Conservation (phyloP, 2,329 filamentous ascomycete species). For the Talaromyces sp. region DNA sequence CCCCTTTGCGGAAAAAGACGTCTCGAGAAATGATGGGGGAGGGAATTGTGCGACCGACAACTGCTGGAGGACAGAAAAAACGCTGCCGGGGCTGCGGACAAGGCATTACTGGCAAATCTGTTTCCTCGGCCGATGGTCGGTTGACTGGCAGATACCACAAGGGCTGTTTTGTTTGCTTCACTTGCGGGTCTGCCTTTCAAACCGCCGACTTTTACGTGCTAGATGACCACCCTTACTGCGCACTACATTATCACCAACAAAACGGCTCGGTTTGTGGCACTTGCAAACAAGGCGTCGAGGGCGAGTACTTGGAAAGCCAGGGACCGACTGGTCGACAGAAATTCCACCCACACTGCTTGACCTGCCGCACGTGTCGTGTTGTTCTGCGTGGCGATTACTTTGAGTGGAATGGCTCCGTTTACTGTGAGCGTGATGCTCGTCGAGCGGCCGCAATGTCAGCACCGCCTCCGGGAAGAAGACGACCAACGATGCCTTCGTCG, state of each 20-base stretch:
- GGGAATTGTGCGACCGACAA: slow-evolving; percentile 35
- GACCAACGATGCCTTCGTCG: slow-evolving; percentile 28
- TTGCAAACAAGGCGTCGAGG: slow-evolving; percentile 84
- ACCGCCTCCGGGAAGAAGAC: slow-evolving; percentile 21
- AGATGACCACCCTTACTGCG: slow-evolving; percentile 81
- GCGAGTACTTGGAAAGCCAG: slow-evolving; percentile 84
- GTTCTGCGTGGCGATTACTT: slow-evolving; percentile 82
- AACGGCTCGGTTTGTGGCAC: slow-evolving; percentile 79
- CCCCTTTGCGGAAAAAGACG: slow-evolving; percentile 13
- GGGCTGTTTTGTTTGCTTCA: slow-evolving; percentile 85
- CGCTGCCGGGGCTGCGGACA: slow-evolving; percentile 77
- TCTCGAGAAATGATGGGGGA: slow-evolving; percentile 9
- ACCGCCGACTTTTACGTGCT: slow-evolving; percentile 92
- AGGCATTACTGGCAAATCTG: slow-evolving; percentile 79
- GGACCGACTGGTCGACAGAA: slow-evolving; percentile 48
- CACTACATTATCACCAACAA: slow-evolving; percentile 84
- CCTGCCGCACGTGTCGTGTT: slow-evolving; percentile 66
- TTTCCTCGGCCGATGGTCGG: slow-evolving; percentile 88
- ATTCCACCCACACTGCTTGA: slow-evolving; percentile 83
- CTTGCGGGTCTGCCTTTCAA: slow-evolving; percentile 73
- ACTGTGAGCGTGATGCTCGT: slow-evolving; percentile 83
- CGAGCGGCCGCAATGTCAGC: slow-evolving; percentile 39
- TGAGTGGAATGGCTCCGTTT: slow-evolving; percentile 72
- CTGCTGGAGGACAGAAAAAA: slow-evolving; percentile 54
- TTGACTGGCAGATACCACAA: slow-evolving; percentile 93